These are phyloP conservation scores for Globisporangium iwayamae DNA, from an alignment of 352 stramenopile genomes.

Conservation along the genomic window DNA sequence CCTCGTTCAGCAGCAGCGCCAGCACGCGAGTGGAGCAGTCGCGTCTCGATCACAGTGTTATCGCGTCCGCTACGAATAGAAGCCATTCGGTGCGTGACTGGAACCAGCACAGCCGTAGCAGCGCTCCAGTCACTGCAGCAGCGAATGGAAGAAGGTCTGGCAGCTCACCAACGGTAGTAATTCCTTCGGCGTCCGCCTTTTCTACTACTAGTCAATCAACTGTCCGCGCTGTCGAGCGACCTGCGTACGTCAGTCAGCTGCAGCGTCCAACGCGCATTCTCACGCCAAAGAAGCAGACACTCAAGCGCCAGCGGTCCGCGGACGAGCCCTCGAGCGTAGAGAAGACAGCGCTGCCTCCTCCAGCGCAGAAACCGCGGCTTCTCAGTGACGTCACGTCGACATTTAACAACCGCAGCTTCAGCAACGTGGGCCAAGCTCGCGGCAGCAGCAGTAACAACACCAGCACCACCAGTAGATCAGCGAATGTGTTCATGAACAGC, in stretches of 20 bases:
- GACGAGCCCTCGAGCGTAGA: constrained; percentile 44
- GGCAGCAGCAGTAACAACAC: constrained; percentile 7
- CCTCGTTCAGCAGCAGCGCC: background rate
- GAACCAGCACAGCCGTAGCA: background rate
- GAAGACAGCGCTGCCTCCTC: constrained; percentile 30
- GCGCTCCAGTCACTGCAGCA: background rate
- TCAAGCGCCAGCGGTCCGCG: constrained; percentile 48
- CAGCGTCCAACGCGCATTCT: constrained; percentile 36
- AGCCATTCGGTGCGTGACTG: background rate
- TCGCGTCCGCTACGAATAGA: background rate
- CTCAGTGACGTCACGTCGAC: constrained; percentile 24
- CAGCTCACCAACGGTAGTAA: background rate
- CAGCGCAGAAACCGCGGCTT: constrained; percentile 48
- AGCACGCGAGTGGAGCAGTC: background rate
- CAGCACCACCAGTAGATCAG: background rate
- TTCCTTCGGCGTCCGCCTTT: background rate
- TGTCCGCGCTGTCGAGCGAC: constrained; percentile 5
- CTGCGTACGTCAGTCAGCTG: constrained; percentile 34
- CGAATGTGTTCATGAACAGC: constrained; percentile 15
- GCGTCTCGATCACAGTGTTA: background rate
- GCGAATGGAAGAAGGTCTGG: background rate
- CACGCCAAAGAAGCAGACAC: constrained; percentile 51
- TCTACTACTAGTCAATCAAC: background rate
- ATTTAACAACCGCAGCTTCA: constrained; percentile 18
- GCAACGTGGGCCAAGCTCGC: constrained; percentile 17